Conservation (phyloP, 345 rosid genomes). For the Hirschfeldia incana region DNA sequence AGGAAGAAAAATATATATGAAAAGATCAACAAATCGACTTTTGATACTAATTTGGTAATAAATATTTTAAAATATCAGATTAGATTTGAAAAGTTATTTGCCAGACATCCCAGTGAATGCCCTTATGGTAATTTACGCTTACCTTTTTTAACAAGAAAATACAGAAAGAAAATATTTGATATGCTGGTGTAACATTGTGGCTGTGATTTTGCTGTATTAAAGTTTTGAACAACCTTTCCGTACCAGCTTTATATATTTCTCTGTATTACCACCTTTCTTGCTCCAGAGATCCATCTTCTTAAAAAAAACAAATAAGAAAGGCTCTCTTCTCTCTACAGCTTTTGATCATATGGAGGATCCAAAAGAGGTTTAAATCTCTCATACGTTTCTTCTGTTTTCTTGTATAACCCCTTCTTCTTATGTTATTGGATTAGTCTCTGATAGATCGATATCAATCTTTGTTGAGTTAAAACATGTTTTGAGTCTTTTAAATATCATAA, state of each 20-base stretch:
- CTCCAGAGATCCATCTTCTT: constrained; percentile 12
- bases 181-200: background rate
- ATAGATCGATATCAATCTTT: background rate
- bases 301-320: background rate
- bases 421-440: background rate
- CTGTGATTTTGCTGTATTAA: constrained; percentile 29
- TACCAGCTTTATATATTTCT: background rate
- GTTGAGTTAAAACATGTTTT: background rate
- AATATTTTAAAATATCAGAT: background rate
- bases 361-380: constrained; percentile 51
- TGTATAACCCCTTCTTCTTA: background rate
- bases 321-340: constrained; percentile 7
- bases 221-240: background rate
- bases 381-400: background rate
- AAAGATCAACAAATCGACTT: background rate
- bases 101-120: constrained; percentile 8
- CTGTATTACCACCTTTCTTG: background rate
- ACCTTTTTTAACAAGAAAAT: background rate
- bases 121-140: background rate
- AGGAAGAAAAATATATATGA: background rate
- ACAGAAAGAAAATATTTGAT: background rate
- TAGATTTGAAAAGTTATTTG: background rate
- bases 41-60: background rate
- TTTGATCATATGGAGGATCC: constrained; percentile 55
- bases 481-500: background rate